Base-by-base conservation (phyloP, 169 alveolate species). In the Cystoisospora suis region DNA sequence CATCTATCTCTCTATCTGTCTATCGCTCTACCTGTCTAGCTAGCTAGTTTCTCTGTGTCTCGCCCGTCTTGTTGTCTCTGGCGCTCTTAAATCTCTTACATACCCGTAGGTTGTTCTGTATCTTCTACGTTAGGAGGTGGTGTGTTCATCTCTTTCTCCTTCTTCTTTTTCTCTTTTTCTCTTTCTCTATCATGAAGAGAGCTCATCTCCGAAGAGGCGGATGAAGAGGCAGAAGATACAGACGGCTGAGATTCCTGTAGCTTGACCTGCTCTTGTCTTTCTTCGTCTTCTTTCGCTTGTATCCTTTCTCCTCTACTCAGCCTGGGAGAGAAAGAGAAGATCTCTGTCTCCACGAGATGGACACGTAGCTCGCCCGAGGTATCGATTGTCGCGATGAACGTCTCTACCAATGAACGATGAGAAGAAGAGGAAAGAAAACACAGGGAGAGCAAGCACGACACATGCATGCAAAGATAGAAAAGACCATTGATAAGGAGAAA, bases 281-380 rank as follows among this genome's bases (percentile, higher is more conserved):
- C 65, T 53, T 53, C 65, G 65, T 53, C 23, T 53, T 53, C 65
- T 53, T 12, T 53, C 29, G 65, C 65, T 53, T 12, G 29, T 53
- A 23, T 23, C 23, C 29, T 23, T 53, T 23, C 65, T 53, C 29
- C 65, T 53, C 23, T 23, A 12, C 12, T 12, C 29, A 53, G 65
- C 23, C 29, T 53, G 12, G 65, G 29, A 15, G 65, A 12, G 12
- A 23, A 23, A 15, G 75, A n/a, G 75, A n/a, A 5, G 42, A 38
- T 38, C 36, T 56, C 9, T 12, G 83, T 40, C 47, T n/a, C 38
- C n/a, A 72, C 83, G 77, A 44, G 34, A 44, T 12, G 77, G 12
- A 65, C 42, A 1, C 77, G 77, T 9, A 65, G 77, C 42, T 65
- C 77, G 77, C 77, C 77, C 40, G 77, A 65, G 36, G n/a, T 1